Conservation (phyloP, 2,329 filamentous ascomycete species). For the Cercospora beticola region DNA sequence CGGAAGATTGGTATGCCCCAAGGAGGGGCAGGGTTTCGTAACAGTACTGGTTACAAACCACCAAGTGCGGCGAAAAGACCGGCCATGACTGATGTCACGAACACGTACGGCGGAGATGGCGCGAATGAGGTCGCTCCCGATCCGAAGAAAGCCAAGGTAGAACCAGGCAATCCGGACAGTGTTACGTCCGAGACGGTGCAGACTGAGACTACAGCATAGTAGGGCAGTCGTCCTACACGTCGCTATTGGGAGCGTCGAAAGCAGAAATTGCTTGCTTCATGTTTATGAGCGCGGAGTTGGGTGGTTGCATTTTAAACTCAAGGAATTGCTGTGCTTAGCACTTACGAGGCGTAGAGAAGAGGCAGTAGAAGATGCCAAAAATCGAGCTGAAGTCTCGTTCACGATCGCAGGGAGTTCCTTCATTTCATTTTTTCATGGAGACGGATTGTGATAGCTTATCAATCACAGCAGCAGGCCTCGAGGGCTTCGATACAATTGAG, state of each 20-base stretch:
- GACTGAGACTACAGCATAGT: not conserved
- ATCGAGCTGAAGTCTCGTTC: not conserved
- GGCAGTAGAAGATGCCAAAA: not conserved
- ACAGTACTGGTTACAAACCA: slow-evolving; percentile 48
- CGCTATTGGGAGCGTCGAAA: not conserved
- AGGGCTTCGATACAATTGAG: not conserved
- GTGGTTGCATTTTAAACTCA: not conserved
- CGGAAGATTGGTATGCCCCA: slow-evolving; percentile 52
- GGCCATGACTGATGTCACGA: slow-evolving; percentile 49
- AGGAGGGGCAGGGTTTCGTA: slow-evolving; percentile 40
- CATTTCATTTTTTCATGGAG: not conserved
- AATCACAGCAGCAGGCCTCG: not conserved
- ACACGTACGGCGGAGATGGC: slow-evolving; percentile 40
- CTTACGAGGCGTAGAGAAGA: not conserved
- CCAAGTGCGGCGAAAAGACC: slow-evolving; percentile 40
- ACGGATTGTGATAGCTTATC: not conserved
- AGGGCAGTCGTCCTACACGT: no score
- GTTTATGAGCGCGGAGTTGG: slow-evolving; percentile 13
- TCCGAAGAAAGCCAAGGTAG: slow-evolving; percentile 44
- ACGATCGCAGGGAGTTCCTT: not conserved
- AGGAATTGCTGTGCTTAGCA: not conserved
- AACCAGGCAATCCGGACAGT: slow-evolving; percentile 17
- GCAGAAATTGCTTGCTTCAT: not conserved
- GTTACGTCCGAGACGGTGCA: not conserved
- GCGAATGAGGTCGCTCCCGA: slow-evolving; percentile 41